phyloP scores from a whole-genome alignment of 140 eudicot genomes.

The Cichorium intybus region DNA sequence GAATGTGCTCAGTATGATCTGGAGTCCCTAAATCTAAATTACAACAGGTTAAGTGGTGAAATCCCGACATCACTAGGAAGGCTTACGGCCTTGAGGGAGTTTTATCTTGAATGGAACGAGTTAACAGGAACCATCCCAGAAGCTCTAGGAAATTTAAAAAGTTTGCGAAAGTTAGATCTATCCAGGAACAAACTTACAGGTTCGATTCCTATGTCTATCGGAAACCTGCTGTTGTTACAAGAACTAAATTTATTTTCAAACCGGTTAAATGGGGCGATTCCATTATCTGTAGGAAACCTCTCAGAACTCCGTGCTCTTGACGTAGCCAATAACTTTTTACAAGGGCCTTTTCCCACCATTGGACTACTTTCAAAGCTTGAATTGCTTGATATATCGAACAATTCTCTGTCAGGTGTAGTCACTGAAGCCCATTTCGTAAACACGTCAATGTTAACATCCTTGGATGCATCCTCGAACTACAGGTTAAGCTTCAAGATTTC shows the following conservation, averaged over 20 bases:
- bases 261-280: slow-evolving; percentile 31
- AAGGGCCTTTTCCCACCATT: slow-evolving; percentile 32
- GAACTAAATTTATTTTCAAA: slow-evolving; percentile 31
- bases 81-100: slow-evolving; percentile 13
- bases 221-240: slow-evolving; percentile 26
- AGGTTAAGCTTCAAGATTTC: slow-evolving; percentile 35
- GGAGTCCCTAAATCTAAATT: slow-evolving; percentile 14
- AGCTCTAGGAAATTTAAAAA: slow-evolving; percentile 28
- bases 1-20: slow-evolving; percentile 18
- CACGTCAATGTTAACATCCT: slow-evolving; percentile 6
- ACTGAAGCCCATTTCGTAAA: slow-evolving; percentile 35
- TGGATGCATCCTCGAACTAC: slow-evolving; percentile 29
- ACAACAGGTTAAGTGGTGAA: slow-evolving; percentile 24
- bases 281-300: slow-evolving; percentile 27
- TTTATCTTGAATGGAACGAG: slow-evolving; percentile 17
- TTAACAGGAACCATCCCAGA: slow-evolving; percentile 31
- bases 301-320: slow-evolving; percentile 21
- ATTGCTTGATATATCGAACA: slow-evolving; percentile 21
- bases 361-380: slow-evolving; percentile 34
- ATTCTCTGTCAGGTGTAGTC: slow-evolving; percentile 30
- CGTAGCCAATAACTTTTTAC: slow-evolving; percentile 15
- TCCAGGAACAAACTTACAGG: slow-evolving; percentile 24
- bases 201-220: slow-evolving; percentile 22
- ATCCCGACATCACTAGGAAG: slow-evolving; percentile 24
- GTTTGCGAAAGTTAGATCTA: slow-evolving; percentile 18